These are phyloP conservation scores for Apophysomyces trapeziformis DNA, from an alignment of 371 early-diverging fungal genomes.

Conservation along the genomic window DNA sequence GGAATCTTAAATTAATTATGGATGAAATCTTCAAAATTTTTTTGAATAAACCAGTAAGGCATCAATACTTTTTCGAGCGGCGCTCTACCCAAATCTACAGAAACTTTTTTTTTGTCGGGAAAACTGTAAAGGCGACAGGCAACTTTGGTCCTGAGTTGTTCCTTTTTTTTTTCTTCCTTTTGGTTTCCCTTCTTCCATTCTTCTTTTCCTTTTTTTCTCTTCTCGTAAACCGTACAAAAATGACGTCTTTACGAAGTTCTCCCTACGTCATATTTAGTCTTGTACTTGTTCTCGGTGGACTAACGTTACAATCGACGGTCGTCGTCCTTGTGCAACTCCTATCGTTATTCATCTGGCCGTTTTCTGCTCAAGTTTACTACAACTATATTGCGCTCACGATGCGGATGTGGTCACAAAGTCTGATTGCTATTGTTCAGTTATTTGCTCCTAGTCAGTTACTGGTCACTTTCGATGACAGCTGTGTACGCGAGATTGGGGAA, in stretches of 20 bases:
- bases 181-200: too few relatives aligned
- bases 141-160: too few relatives aligned
- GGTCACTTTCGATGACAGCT: slow-evolving; percentile 57
- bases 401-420: slow-evolving; percentile 63
- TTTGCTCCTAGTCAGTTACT: slow-evolving; percentile 70
- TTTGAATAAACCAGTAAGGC: too few relatives aligned
- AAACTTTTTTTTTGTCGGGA: too few relatives aligned
- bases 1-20: too few relatives aligned
- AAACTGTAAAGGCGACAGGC: too few relatives aligned
- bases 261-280: not conserved
- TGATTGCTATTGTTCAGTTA: slow-evolving; percentile 64
- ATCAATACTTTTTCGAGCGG: too few relatives aligned
- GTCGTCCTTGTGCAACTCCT: slow-evolving; percentile 37
- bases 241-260: not conserved
- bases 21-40: too few relatives aligned
- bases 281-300: slow-evolving; percentile 26
- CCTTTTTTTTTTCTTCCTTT: too few relatives aligned
- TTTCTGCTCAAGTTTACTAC: slow-evolving; percentile 43
- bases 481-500: slow-evolving; percentile 17
- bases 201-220: too few relatives aligned
- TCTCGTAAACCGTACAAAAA: not conserved
- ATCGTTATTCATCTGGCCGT: slow-evolving; percentile 37
- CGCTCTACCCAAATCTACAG: too few relatives aligned
- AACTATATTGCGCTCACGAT: slow-evolving; percentile 58
- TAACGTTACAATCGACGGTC: slow-evolving; percentile 43